phyloP scores from a whole-genome alignment of 192 early-diverging fungal species.

The Linnemannia zychae region DNA sequence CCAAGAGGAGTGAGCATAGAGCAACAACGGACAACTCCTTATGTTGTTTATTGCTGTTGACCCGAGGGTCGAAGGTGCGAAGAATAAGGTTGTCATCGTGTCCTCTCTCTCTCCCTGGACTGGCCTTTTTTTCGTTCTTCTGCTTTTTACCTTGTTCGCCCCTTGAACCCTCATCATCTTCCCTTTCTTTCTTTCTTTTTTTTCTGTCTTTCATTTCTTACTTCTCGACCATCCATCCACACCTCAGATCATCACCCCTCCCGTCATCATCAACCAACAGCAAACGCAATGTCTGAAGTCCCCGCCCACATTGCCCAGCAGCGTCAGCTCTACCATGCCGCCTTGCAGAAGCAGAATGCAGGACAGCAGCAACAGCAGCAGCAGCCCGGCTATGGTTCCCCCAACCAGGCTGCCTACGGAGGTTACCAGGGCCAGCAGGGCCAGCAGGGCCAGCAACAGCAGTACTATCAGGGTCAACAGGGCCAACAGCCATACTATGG shows the following conservation, averaged over 20 bases:
- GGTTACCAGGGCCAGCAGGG: slow-evolving; percentile 22
- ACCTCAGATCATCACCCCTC: not conserved
- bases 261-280: not conserved
- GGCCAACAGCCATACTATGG: slow-evolving; percentile 42
- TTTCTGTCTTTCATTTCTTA: slow-evolving; percentile 1
- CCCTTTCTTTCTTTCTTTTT: not conserved
- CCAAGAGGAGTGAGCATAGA: not conserved
- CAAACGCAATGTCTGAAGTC: slow-evolving; percentile 41
- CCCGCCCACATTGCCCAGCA: slow-evolving; percentile 56
- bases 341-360: slow-evolving; percentile 52
- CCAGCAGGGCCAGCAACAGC: slow-evolving; percentile 38
- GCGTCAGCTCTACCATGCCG: slow-evolving; percentile 53
- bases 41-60: too few species aligned
- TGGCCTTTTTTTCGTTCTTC: not conserved
- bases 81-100: not conserved
- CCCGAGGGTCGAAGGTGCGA: too few species aligned
- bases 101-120: not conserved
- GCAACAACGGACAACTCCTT: too few species aligned
- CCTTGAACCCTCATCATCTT: slow-evolving; percentile 1
- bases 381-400: slow-evolving; percentile 8
- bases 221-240: not conserved
- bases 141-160: not conserved
- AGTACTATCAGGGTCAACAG: slow-evolving; percentile 42
- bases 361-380: slow-evolving; percentile 36
- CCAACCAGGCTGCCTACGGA: not conserved